Evolutionary conservation across 805 yeast species (phyloP), one percentile per base, ranked within the genome.

Genomic region (Cyberlindnera galapagoensis): DNA sequence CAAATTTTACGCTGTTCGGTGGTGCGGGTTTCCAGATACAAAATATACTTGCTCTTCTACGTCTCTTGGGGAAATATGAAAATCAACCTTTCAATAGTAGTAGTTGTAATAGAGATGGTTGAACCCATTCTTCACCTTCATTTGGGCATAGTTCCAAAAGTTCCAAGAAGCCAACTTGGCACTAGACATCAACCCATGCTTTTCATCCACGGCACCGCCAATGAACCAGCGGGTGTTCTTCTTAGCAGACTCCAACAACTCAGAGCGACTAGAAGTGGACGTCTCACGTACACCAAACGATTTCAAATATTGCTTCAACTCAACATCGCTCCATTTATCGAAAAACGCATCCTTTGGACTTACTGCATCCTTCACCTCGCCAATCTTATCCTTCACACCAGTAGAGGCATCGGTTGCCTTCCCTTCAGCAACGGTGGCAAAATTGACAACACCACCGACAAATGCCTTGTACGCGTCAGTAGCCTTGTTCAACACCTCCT

Each of bases 281-380:
- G 54, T 40, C 19, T 54, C 35, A 11, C 56, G 51, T 24, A 57
- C 46, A n/a, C 74, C 74, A 47, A 62, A 68, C 4, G 63, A 54
- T 12, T 53, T 49, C 35, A 70, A 46, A 41, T 69, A 70, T 11
- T 56, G 39, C 27, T 42, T 54, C 35, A 71, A 48, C 34, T 71
- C 76, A 16, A 59, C 59, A 12, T 54, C 55, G 3, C 69, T 56
- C 69, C 71, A 69, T 8, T 59, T 47, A 18, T 60, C 52, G 33
- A 67, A 57, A 12, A 60, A 43, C 1, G 46, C 37, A 25, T 49
- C 55, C 31, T 38, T 39, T 3, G 35, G 26, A 10, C 28, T 26
- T n/a, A n/a, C n/a, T n/a, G n/a, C n/a, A n/a, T n/a, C n/a, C 32
- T 31, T 33, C 3, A 33, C 33, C 13, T 34, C 39, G 11, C 19